These are phyloP conservation scores for Nannizziopsis barbatae DNA, from an alignment of 2,329 filamentous ascomycete species.

Conservation along the genomic window DNA sequence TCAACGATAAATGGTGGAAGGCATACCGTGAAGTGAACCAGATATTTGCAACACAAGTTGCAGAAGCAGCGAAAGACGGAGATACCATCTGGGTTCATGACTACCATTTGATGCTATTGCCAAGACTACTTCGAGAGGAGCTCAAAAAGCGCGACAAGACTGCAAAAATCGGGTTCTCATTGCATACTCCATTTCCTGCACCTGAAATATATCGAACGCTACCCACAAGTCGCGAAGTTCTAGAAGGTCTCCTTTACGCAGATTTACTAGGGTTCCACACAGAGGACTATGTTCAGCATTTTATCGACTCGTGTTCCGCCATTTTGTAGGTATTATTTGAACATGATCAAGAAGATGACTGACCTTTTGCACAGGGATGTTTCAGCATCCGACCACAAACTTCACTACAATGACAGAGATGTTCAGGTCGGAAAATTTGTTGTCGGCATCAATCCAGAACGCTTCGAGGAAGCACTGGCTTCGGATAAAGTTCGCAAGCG, in stretches of 20 bases:
- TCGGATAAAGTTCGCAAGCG: slow-evolving; percentile 60
- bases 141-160: slow-evolving; percentile 58
- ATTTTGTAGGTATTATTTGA: slow-evolving; percentile 49
- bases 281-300: slow-evolving; percentile 88
- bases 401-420: slow-evolving; percentile 72
- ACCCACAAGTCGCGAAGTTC: slow-evolving; percentile 74
- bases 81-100: slow-evolving; percentile 90
- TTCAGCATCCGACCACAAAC: slow-evolving; percentile 65
- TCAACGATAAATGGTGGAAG: slow-evolving; percentile 81
- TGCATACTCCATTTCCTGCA: slow-evolving; percentile 89
- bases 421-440: slow-evolving; percentile 83
- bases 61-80: slow-evolving; percentile 79
- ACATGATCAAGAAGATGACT: slow-evolving; percentile 43
- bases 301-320: slow-evolving; percentile 82
- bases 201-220: slow-evolving; percentile 89
- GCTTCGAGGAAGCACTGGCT: slow-evolving; percentile 67
- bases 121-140: slow-evolving; percentile 76
- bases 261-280: slow-evolving; percentile 95
- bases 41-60: slow-evolving; percentile 77
- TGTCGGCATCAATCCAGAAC: slow-evolving; percentile 89
- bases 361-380: slow-evolving; percentile 68
- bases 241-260: slow-evolving; percentile 78
- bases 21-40: slow-evolving; percentile 91
- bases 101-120: slow-evolving; percentile 83
- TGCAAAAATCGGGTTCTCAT: slow-evolving; percentile 78